Conservation (phyloP, 441 rosid genomes). For the Arabidopsis hybrid region DNA sequence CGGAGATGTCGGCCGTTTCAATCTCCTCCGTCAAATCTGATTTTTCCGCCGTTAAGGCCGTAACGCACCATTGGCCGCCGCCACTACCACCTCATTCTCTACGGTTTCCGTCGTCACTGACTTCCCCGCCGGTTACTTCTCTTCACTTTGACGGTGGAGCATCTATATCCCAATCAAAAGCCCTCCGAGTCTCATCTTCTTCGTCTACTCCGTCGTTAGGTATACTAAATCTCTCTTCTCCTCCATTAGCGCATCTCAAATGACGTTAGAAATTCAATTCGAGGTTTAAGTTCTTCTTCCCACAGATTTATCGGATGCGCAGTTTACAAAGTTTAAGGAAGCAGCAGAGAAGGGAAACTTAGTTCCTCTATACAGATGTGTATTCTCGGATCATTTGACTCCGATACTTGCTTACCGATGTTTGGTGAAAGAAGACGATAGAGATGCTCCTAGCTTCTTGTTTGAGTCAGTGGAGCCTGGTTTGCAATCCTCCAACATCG, state of each 20-base stretch:
- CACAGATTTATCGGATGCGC: constrained; percentile 51
- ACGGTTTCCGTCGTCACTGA: too few species aligned
- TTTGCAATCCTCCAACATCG: constrained; percentile 63
- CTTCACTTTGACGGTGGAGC: constrained; percentile 40
- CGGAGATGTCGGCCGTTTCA: constrained; percentile 36
- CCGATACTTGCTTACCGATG: constrained; percentile 90
- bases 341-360: constrained; percentile 81
- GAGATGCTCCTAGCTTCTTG: constrained; percentile 97
- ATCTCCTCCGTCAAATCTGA: constrained; percentile 34
- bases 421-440: constrained; percentile 91
- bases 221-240: constrained; percentile 35
- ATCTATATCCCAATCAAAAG: constrained; percentile 41
- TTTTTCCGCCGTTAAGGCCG: constrained; percentile 48
- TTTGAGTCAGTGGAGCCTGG: constrained; percentile 94
- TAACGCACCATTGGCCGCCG: constrained; percentile 46
- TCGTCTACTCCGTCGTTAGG: constrained; percentile 53
- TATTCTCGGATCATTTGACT: constrained; percentile 90
- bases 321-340: constrained; percentile 62
- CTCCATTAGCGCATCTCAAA: neutral
- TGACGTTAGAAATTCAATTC: constrained; percentile 1
- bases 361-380: constrained; percentile 70
- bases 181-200: constrained; percentile 48
- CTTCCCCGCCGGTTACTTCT: constrained; percentile 36
- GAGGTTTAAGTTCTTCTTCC: constrained; percentile 1
- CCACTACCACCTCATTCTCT: neutral